Base-by-base conservation (phyloP, 164 flowering plant species). In the Amborella trichopoda region DNA sequence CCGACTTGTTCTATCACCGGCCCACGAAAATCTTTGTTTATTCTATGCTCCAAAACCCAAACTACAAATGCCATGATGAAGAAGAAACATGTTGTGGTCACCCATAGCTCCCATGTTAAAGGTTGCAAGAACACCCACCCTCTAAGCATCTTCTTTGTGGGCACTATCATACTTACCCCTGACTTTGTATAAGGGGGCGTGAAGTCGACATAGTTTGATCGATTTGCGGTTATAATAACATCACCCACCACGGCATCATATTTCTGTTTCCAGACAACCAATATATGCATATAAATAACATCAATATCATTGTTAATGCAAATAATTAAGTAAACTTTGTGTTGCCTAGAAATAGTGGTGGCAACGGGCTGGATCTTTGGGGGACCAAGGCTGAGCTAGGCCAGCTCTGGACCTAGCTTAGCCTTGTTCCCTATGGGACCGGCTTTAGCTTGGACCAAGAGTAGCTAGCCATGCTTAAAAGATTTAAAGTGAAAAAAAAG, bases 171-270 rank as follows among this genome's bases (percentile, higher is more conserved):
- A 1, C 40, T 25, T 19, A 52, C 14, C 28, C 52, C 52, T 2
- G 28, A 42, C 22, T 42, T 23, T 11, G 40, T 32, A 13, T 42
- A 54, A 12, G 68, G 56, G 19, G 25, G 20, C 2, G 60, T 53
- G 46, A 64, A 64, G 16, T 64, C 56, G 6, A 59, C 68, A 10
- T 8, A 24, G 3, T 8, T 10, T 3, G 63, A 32, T 26, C 68
- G 40, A 11, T 49, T 46, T 3, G 63, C 40, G 13, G 46, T 20
- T 21, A 64, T 64, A 4, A 60, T 54, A n/a, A 54, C 22, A 17
- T 64, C 68, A 2, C 60, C 68, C 6, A 58, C 60, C 12, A 36
- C 56, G 6, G 46, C 63, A 50, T 64, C 68, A 44, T 24, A 58
- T 2, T 21, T 26, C 63, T 63, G 23, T 28, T 21, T 38, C 40